Conservation (phyloP, 208 protist genomes). For the Porcisia deanei region DNA sequence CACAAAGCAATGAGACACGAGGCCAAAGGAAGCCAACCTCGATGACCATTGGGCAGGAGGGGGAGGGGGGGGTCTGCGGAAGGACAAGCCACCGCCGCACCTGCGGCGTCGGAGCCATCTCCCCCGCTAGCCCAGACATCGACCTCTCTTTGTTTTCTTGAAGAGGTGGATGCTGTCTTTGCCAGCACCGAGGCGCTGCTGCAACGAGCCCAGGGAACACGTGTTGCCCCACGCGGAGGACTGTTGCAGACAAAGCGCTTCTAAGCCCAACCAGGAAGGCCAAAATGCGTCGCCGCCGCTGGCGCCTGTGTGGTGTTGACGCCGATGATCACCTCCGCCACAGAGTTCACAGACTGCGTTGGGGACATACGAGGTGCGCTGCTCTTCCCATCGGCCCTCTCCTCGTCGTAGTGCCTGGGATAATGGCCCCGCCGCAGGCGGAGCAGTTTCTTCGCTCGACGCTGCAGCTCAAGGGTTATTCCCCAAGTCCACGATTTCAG, state of each 20-base stretch:
- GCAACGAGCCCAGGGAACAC: constrained; percentile 8
- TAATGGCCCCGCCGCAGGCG: constrained; percentile 32
- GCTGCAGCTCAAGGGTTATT: constrained; percentile 34
- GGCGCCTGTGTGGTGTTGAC: constrained; percentile 35
- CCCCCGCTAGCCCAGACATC: not conserved
- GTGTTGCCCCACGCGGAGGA: not conserved
- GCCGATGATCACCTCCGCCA: constrained; percentile 37
- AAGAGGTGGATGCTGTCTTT: constrained; percentile 6
- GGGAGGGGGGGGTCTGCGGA: not conserved
- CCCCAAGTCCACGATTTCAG: constrained; percentile 31
- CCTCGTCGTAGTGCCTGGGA: constrained; percentile 19
- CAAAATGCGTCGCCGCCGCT: not conserved
- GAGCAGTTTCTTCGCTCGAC: constrained; percentile 29
- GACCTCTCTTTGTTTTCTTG: constrained; percentile 12
- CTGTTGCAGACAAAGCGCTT: not conserved
- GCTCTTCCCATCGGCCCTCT: not conserved
- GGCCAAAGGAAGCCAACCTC: too few relatives aligned
- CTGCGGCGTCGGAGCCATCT: not conserved
- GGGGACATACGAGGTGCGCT: constrained; percentile 26
- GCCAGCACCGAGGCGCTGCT: constrained; percentile 17
- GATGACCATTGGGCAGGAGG: too few relatives aligned
- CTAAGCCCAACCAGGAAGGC: not conserved
- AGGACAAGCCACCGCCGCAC: not conserved
- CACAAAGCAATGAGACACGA: not conserved
- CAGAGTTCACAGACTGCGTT: constrained; percentile 35